Conservation (phyloP, 371 early-diverging fungal genomes). For the Dinochytrium kinnereticum region DNA sequence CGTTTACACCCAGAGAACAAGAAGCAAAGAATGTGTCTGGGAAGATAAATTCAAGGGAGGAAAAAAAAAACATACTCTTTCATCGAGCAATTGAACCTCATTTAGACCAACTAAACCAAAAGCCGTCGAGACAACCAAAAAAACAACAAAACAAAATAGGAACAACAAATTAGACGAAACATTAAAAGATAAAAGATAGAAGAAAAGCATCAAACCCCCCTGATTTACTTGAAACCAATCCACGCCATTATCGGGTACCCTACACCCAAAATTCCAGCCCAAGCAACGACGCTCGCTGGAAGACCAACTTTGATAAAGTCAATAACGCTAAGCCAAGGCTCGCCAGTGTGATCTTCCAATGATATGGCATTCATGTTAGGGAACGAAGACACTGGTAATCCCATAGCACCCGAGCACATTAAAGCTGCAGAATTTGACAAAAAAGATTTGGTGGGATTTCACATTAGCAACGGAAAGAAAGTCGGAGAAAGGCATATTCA, state of each 20-base stretch:
- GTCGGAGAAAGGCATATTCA: slow-evolving; percentile 6
- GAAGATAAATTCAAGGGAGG: too few relatives aligned
- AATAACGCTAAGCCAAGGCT: slow-evolving; percentile 76
- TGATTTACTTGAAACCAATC: slow-evolving; percentile 37
- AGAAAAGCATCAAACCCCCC: too few relatives aligned
- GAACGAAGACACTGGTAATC: slow-evolving; percentile 85
- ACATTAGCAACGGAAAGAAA: too few relatives aligned
- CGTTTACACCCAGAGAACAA: too few relatives aligned
- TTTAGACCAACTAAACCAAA: too few relatives aligned
- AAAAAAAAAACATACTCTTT: too few relatives aligned
- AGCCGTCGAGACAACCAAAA: too few relatives aligned
- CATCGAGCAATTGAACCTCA: too few relatives aligned
- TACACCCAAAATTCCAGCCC: slow-evolving; percentile 62
- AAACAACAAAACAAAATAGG: neutral
- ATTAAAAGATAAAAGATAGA: too few relatives aligned
- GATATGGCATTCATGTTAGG: slow-evolving; percentile 97
- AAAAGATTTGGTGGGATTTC: too few relatives aligned
- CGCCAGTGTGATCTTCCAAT: slow-evolving; percentile 90
- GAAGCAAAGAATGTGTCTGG: too few relatives aligned
- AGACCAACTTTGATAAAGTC: slow-evolving; percentile 90
- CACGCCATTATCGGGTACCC: slow-evolving; percentile 42
- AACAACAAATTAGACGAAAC: neutral
- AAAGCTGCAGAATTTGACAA: too few relatives aligned
- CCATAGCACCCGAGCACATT: slow-evolving; percentile 89
- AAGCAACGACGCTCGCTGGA: slow-evolving; percentile 74